Evolutionary conservation across 169 alveolate species (phyloP), one percentile per base, ranked within the genome.

Genomic region (Cryptosporidium meleagridis): DNA sequence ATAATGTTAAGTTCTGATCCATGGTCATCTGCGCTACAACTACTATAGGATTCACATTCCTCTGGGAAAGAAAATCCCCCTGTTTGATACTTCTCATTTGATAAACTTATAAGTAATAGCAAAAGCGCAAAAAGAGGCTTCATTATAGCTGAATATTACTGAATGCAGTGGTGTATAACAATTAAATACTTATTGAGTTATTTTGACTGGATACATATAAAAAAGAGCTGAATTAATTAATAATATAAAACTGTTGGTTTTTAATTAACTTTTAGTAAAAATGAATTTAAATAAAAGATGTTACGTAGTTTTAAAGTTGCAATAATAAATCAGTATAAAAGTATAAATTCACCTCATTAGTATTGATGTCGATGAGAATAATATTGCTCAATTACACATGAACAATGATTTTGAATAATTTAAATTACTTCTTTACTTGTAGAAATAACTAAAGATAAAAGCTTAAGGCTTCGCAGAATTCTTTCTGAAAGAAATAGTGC

Each of bases 1-100:
- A 59, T 23, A 5, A 69, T 69, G 14, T 41, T 37, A 2, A 65
- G 65, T 12, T 80, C 89, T 31, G 75, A 41, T 59, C 80, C 68
- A 21, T 59, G 75, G 12, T 80, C 89, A 23, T 80, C 89, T 33
- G 75, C 23, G 23, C 69, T 37, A 41, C 75, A 80, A 26, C 89
- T 80, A 39, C 80, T 80, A 26, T 61, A 59, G 6, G 80, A 62
- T 26, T 62, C 89, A 39, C 52, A 59, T 41, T 80, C 89, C 9
- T 80, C 89, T 35, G 26, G 75, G 6, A 21, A 44, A 5, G 75
- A 48, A 35, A 71, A 51, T 6, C 51, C 72, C 1, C 72, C 72
- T 14, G 72, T 65, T 65, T 31, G 51, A 29, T 33, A 35, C 12
- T 65, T 33, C 18, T 65, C 16, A 65, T 31, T 37, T 8, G 72